Percentiles rank a stretch among this genome's conserved stretches.
phyloP scores from a whole-genome alignment of 176 grass and related monocot species.

The Oryza nivara region DNA sequence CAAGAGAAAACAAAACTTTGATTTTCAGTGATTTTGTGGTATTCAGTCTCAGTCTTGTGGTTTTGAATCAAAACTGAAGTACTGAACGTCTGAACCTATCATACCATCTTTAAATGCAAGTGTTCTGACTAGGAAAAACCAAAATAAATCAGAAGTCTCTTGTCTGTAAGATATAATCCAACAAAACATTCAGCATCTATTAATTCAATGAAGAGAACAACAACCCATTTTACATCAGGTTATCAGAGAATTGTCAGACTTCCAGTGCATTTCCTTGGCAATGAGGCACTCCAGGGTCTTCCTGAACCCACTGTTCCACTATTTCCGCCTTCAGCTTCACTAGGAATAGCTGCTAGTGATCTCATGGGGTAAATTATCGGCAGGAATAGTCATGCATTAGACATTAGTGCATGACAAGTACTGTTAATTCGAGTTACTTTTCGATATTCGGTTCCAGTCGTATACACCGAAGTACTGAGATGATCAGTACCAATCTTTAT shows the following conservation, averaged over 20 bases:
- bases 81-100: neutral
- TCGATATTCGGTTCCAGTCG: neutral
- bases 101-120: conserved; percentile 17
- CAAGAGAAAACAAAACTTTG: neutral
- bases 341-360: too few species aligned
- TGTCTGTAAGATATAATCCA: neutral
- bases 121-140: neutral
- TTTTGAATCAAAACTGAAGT: neutral
- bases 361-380: too few species aligned
- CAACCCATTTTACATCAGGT: conserved; percentile 13
- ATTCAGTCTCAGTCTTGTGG: neutral
- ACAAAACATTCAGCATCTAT: neutral
- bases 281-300: neutral
- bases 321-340: too few species aligned
- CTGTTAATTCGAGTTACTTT: neutral
- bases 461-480: neutral
- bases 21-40: neutral
- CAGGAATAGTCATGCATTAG: too few species aligned
- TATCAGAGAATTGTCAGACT: neutral
- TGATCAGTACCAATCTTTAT: neutral
- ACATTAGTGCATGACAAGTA: too few species aligned
- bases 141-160: neutral
- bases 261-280: neutral
- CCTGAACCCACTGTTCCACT: too few species aligned
- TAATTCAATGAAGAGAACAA: neutral